A percentile compares a stretch with the other conserved stretches of the same genome.
These are phyloP conservation scores for Wallacemonas sp. DNA, from an alignment of 208 protist genomes.

Conservation along the genomic window DNA sequence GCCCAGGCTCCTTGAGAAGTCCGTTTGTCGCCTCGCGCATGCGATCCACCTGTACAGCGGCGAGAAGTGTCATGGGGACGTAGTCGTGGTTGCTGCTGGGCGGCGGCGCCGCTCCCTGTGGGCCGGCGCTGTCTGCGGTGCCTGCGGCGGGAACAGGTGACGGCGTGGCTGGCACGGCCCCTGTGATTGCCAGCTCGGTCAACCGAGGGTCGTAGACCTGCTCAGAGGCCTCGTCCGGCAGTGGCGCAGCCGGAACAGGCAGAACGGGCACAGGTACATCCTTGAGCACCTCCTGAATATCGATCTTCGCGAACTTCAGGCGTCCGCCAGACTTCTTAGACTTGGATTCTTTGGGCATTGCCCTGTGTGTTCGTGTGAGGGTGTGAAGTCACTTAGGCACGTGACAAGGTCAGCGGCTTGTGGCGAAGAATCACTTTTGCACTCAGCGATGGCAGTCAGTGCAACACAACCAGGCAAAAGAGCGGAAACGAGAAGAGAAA, in stretches of 20 bases:
- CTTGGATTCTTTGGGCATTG: slow-evolving; percentile 6
- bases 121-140: background rate
- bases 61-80: slow-evolving; percentile 62
- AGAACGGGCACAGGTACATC: background rate
- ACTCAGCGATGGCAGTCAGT: too few species aligned
- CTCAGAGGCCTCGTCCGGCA: slow-evolving; percentile 36
- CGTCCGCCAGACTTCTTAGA: background rate
- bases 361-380: background rate
- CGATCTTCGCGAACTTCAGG: slow-evolving; percentile 8
- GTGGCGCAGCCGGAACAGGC: background rate
- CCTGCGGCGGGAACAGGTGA: background rate
- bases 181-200: background rate
- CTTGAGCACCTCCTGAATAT: slow-evolving; percentile 5
- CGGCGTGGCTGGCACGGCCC: background rate
- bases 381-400: too few species aligned
- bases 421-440: too few species aligned
- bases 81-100: slow-evolving; percentile 42
- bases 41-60: slow-evolving; percentile 55
- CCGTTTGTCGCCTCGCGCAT: slow-evolving; percentile 59
- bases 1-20: slow-evolving; percentile 71
- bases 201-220: background rate
- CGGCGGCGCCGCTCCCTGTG: background rate
- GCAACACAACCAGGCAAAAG: too few species aligned
- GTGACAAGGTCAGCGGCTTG: too few species aligned
- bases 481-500: too few species aligned